Evolutionary conservation across 371 early-diverging fungal species (phyloP).

Genomic region (Circinella minor): DNA sequence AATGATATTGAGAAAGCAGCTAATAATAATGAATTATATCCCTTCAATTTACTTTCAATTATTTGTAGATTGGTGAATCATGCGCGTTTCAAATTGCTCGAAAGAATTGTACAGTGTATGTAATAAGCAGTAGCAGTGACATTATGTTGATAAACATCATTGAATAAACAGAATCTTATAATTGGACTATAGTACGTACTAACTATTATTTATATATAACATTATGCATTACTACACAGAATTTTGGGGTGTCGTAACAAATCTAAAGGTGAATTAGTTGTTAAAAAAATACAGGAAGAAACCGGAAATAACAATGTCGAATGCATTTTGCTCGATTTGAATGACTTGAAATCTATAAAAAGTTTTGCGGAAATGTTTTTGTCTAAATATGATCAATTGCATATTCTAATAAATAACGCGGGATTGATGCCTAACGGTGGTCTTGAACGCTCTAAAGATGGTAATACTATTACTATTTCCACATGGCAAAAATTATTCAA

Average conservation of each 20-base stretch:
- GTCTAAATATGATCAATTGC: slow-evolving; percentile 46
- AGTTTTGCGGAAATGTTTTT: slow-evolving; percentile 59
- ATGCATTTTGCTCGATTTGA: slow-evolving; percentile 62
- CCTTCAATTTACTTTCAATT: no score
- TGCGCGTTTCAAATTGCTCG: slow-evolving; percentile 64
- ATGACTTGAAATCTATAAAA: slow-evolving; percentile 57
- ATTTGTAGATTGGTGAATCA: slow-evolving; percentile 56
- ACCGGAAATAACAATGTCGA: slow-evolving; percentile 58
- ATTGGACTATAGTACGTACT: no score
- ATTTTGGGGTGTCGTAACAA: slow-evolving; percentile 63
- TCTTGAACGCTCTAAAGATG: slow-evolving; percentile 64
- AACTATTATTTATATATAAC: neutral
- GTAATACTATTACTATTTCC: slow-evolving; percentile 12
- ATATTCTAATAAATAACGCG: slow-evolving; percentile 70
- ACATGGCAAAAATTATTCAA: no score
- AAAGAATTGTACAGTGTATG: slow-evolving; percentile 61
- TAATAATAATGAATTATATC: no score
- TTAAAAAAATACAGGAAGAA: slow-evolving; percentile 55
- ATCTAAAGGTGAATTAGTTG: slow-evolving; percentile 46
- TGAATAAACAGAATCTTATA: neutral
- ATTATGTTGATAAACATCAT: neutral
- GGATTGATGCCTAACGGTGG: slow-evolving; percentile 74
- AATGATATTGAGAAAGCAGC: no score
- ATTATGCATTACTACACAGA: slow-evolving; percentile 12
- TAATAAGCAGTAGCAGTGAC: neutral